Evolutionary conservation across 2,329 filamentous ascomycete species (phyloP).

Genomic region (Decorospora gaudefroyi): DNA sequence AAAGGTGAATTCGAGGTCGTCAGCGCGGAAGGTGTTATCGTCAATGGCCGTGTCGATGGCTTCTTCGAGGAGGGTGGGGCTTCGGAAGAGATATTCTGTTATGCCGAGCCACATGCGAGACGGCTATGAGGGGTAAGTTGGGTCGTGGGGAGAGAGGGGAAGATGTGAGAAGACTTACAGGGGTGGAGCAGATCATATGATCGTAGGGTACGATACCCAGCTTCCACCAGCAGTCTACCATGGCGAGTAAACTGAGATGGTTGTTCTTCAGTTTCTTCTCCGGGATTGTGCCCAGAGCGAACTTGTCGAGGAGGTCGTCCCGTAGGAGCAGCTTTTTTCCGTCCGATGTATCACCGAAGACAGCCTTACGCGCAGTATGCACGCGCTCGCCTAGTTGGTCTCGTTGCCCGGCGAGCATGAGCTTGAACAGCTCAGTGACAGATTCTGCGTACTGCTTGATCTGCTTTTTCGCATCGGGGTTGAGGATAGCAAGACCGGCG

Average conservation of each 20-base stretch:
- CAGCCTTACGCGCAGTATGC: conserved; percentile 75
- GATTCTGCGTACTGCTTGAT: conserved; percentile 92
- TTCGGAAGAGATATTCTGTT: conserved; percentile 94
- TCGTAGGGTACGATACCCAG: conserved; percentile 94
- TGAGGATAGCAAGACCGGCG: conserved; percentile 93
- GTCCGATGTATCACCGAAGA: conserved; percentile 61
- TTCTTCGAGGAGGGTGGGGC: conserved; percentile 77
- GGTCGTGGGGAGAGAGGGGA: background rate
- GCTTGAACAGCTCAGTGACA: conserved; percentile 92
- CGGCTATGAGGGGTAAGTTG: conserved; percentile 54
- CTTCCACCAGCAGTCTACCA: conserved; percentile 98
- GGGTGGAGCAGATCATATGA: conserved; percentile 99
- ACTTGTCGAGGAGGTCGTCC: conserved; percentile 84
- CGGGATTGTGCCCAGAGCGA: conserved; percentile 75
- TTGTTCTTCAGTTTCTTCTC: conserved; percentile 80
- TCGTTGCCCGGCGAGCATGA: conserved; percentile 87
- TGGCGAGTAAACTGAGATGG: conserved; percentile 88
- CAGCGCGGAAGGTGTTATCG: conserved; percentile 89
- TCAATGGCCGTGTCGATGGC: conserved; percentile 83
- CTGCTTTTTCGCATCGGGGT: conserved; percentile 87
- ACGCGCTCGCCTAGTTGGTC: conserved; percentile 76
- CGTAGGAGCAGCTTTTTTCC: conserved; percentile 71
- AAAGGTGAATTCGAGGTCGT: conserved; percentile 97
- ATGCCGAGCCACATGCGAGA: conserved; percentile 97
- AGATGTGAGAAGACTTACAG: conserved; percentile 54